Evolutionary conservation across 768 basidiomycete species (phyloP).

Genomic region (Leccinum rimulosum): DNA sequence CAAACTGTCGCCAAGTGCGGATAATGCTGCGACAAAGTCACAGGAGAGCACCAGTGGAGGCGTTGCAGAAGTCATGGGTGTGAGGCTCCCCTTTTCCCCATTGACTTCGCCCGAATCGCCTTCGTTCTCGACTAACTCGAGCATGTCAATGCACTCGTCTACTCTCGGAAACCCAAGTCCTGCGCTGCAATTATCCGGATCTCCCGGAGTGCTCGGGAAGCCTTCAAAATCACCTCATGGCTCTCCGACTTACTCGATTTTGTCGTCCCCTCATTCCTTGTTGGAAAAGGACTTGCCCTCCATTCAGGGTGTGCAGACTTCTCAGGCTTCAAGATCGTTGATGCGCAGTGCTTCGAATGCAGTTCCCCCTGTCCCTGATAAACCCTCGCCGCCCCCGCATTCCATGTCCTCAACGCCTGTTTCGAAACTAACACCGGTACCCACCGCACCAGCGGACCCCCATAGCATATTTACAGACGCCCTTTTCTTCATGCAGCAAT

Average conservation of each 20-base stretch:
- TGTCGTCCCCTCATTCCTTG: constrained; percentile 37
- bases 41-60: constrained; percentile 19
- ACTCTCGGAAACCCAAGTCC: constrained; percentile 14
- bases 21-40: constrained; percentile 18
- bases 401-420: constrained; percentile 24
- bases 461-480: constrained; percentile 52
- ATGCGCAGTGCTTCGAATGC: constrained; percentile 10
- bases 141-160: constrained; percentile 22
- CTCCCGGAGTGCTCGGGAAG: constrained; percentile 15
- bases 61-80: constrained; percentile 26
- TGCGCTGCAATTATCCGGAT: constrained; percentile 15
- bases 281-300: constrained; percentile 34
- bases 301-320: constrained; percentile 30
- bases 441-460: constrained; percentile 18
- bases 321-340: constrained; percentile 14
- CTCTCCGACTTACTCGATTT: constrained; percentile 29
- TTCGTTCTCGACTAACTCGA: constrained; percentile 32
- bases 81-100: constrained; percentile 33
- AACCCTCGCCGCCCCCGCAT: constrained; percentile 17
- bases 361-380: constrained; percentile 30
- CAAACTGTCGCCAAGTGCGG: constrained; percentile 33
- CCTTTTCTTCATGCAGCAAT: constrained; percentile 67
- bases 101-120: constrained; percentile 30
- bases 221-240: constrained; percentile 21
- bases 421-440: constrained; percentile 25